Evolutionary conservation across 116 monocot species (phyloP), one percentile per base, ranked within the genome.

Genomic region (Posidonia oceanica): DNA sequence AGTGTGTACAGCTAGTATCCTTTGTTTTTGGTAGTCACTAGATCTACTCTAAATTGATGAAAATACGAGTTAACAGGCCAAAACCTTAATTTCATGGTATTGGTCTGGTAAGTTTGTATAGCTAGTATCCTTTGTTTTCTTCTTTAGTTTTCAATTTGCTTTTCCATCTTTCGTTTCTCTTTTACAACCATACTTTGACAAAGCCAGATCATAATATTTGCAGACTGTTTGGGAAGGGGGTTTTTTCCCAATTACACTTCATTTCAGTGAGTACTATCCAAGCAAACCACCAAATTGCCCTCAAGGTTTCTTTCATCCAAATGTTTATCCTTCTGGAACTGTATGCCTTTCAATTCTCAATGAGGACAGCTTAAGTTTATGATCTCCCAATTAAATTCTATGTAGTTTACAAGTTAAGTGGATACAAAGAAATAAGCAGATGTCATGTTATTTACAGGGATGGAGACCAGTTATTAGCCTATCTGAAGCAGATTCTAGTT

Each of bases 181-280:
- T 44, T 44, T 48, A 10, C 48, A 1, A 48, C 11, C 48, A 48
- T 48, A 48, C 12, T 48, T 48, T 7, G 48, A 48, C 48, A 48
- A 48, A 48, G 48, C 2, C 48, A 48, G 48, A 6, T 60, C 3
- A 15, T 22, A 0, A 5, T 66, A 22, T 66, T 66, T 82, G 77
- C 90, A 98, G 93, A 98, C 98, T 55, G 93, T 93, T 67, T 98
- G 98, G 98, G 98, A 98, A 76, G 98, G 98, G 54, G 90, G 98
- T 48, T 87, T 61, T 52, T 98, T 74, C 59, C 98, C 98, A 42
- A 73, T 93, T 4, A 87, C 90, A 3, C 85, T 98, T 38, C 75
- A 85, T 68, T 98, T 98, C 77, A 90, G 90, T 61, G 98, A 98
- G 77, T 90, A 98, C 54, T 98, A 98, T 61, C 98, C 93, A 58